Conservation (phyloP, 345 rosid species). For the Acer saccharum region DNA sequence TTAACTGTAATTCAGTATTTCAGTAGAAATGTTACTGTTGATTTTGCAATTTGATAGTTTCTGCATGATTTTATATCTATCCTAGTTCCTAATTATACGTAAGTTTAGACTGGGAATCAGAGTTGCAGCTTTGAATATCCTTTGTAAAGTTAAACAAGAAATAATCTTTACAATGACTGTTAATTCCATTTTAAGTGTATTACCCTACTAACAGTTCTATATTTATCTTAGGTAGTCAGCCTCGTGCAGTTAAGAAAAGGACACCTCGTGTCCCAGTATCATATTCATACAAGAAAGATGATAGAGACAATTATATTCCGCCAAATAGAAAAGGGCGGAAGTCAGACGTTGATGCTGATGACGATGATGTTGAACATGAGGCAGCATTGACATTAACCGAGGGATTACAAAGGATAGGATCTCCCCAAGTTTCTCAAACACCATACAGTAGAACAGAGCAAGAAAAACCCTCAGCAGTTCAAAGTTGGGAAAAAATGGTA, state of each 20-base stretch:
- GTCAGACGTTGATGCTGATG: conserved; percentile 45
- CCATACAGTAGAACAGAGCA: conserved; percentile 42
- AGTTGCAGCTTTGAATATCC: conserved; percentile 1
- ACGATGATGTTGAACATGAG: conserved; percentile 69
- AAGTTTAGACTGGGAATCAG: neutral
- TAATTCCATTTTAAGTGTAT: conserved; percentile 1
- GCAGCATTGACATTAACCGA: conserved; percentile 74
- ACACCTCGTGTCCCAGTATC: conserved; percentile 95
- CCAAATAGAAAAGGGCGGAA: conserved; percentile 53
- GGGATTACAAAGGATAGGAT: conserved; percentile 65
- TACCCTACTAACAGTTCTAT: conserved; percentile 22
- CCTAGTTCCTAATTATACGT: neutral
- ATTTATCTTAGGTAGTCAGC: conserved; percentile 58
- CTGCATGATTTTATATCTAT: neutral
- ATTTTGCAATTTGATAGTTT: neutral
- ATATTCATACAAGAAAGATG: conserved; percentile 48
- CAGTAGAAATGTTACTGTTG: neutral
- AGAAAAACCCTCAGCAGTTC: conserved; percentile 53
- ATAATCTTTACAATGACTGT: neutral
- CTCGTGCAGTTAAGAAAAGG: conserved; percentile 88
- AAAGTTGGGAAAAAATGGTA: conserved; percentile 75
- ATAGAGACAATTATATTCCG: conserved; percentile 44
- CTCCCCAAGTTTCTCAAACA: conserved; percentile 61
- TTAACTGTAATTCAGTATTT: conserved; percentile 1
- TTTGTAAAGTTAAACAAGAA: neutral